Conservation (phyloP, 106 monocot species). For the Dactylorhiza incarnata region DNA sequence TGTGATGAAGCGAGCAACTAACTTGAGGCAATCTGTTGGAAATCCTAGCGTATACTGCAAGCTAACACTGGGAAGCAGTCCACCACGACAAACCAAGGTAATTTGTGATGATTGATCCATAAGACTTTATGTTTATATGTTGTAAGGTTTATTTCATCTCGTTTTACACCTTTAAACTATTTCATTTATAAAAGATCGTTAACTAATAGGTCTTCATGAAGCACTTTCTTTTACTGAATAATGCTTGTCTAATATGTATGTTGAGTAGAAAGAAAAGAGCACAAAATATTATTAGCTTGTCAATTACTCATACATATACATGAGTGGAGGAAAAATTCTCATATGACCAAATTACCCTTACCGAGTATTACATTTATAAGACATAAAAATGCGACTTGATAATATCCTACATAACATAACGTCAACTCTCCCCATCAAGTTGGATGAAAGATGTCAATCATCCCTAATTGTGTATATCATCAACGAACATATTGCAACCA, state of each 20-base stretch:
- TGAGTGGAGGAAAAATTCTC: too few relatives aligned
- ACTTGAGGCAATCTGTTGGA: conserved; percentile 95
- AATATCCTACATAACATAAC: too few relatives aligned
- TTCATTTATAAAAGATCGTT: background rate
- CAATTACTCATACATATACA: too few relatives aligned
- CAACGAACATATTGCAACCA: too few relatives aligned
- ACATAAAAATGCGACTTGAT: too few relatives aligned
- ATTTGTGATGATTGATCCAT: background rate
- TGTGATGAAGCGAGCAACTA: conserved; percentile 85
- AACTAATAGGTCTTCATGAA: background rate
- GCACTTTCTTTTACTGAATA: background rate
- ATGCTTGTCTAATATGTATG: background rate
- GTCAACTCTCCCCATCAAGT: too few relatives aligned
- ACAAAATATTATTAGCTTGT: too few relatives aligned
- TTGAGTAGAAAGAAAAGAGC: too few relatives aligned
- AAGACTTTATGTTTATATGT: background rate
- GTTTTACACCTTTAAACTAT: background rate
- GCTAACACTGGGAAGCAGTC: conserved; percentile 79
- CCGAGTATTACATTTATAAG: too few relatives aligned
- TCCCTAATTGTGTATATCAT: too few relatives aligned
- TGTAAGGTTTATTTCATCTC: background rate
- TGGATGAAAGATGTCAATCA: too few relatives aligned
- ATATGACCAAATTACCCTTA: too few relatives aligned
- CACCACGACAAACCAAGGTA: conserved; percentile 94
- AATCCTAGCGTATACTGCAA: conserved; percentile 95